Conservation (phyloP, 1,284 basidiomycete genomes). For the Cerrena zonata region DNA sequence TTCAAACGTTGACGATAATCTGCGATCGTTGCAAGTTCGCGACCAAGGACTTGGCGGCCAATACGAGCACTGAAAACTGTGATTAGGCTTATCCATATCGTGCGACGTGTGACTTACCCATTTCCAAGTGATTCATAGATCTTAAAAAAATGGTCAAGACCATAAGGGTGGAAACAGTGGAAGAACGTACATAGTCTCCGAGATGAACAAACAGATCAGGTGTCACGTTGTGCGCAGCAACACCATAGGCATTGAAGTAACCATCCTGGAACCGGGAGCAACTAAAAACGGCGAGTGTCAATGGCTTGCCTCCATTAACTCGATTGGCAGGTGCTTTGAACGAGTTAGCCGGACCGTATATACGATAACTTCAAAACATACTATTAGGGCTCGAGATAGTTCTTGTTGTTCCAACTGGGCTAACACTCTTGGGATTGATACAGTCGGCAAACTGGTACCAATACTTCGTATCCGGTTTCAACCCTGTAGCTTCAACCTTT, state of each 20-base stretch:
- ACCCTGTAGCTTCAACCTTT: slow-evolving; percentile 54
- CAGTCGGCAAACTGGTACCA: slow-evolving; percentile 60
- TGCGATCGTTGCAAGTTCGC: slow-evolving; percentile 55
- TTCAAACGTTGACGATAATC: slow-evolving; percentile 59
- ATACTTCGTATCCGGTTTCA: slow-evolving; percentile 53
- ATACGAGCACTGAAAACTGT: slow-evolving; percentile 34
- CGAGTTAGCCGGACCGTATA: no score
- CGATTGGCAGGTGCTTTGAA: slow-evolving; percentile 39
- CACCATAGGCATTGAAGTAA: slow-evolving; percentile 65
- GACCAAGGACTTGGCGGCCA: slow-evolving; percentile 42
- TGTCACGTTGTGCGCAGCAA: slow-evolving; percentile 50
- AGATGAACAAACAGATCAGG: slow-evolving; percentile 60
- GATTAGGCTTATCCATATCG: background rate
- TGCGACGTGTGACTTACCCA: slow-evolving; percentile 30
- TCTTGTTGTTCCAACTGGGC: slow-evolving; percentile 46
- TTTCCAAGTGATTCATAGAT: slow-evolving; percentile 49
- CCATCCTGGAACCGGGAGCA: slow-evolving; percentile 57
- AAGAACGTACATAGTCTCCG: slow-evolving; percentile 53
- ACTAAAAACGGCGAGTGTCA: slow-evolving; percentile 55
- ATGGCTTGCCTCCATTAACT: slow-evolving; percentile 52
- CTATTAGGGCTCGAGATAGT: slow-evolving; percentile 44
- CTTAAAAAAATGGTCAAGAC: no score
- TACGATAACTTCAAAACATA: slow-evolving; percentile 23
- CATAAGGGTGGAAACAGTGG: no score
- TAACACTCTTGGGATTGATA: slow-evolving; percentile 39